phyloP scores from a whole-genome alignment of 2,329 filamentous ascomycete genomes.

The Diplocarpon mali region DNA sequence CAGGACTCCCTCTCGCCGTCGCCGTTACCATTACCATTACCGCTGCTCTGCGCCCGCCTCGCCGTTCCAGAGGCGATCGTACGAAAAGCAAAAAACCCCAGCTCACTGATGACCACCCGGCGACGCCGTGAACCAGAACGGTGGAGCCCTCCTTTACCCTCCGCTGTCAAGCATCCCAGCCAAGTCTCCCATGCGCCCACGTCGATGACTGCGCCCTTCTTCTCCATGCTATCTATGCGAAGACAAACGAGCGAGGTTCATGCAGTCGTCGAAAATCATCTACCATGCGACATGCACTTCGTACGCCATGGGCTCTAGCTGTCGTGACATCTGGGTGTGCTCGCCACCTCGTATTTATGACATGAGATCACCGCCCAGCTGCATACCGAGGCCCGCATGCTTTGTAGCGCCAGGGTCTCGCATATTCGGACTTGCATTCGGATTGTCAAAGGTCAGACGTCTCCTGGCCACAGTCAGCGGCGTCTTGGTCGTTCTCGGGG shows the following conservation, averaged over 20 bases:
- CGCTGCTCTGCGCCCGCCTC: no score
- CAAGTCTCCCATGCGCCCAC: neutral
- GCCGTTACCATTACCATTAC: no score
- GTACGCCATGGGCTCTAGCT: neutral
- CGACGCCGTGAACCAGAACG: no score
- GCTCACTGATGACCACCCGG: no score
- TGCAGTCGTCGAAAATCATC: conserved; percentile 6
- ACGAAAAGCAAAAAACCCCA: no score
- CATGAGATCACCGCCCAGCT: conserved; percentile 53
- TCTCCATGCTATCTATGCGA: neutral
- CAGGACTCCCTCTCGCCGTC: no score
- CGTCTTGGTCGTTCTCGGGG: conserved; percentile 23
- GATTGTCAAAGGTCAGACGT: conserved; percentile 24
- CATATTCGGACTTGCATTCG: conserved; percentile 15
- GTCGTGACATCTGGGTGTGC: neutral
- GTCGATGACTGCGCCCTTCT: neutral
- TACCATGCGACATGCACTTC: conserved; percentile 9
- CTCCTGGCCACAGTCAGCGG: conserved; percentile 21
- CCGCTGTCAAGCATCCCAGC: neutral
- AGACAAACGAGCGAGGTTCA: neutral
- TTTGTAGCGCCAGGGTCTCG: conserved; percentile 27
- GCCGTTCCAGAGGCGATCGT: no score
- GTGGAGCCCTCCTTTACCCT: neutral
- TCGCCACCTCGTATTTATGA: conserved; percentile 28
- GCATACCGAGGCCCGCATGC: conserved; percentile 46